Evolutionary conservation across 2,329 filamentous ascomycete species (phyloP).

Genomic region (Aspergillus puulaauensis): DNA sequence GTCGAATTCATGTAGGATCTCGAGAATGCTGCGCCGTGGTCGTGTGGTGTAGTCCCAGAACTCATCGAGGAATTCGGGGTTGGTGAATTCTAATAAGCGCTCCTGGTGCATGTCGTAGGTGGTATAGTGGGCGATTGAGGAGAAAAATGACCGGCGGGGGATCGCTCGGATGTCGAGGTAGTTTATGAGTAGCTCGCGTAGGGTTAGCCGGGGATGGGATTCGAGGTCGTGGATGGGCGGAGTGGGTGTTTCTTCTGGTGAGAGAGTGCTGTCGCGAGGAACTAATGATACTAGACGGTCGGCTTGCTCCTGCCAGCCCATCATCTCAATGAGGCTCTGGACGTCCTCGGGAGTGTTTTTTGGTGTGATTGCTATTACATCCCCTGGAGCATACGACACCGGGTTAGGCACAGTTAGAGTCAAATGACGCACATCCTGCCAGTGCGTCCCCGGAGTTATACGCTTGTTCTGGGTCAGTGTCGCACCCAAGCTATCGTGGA

Average conservation of each 20-base stretch:
- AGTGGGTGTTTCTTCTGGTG: slow-evolving; percentile 23
- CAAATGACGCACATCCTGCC: slow-evolving; percentile 91
- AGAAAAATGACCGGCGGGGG: slow-evolving; percentile 82
- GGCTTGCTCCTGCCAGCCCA: slow-evolving; percentile 74
- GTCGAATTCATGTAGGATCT: slow-evolving; percentile 87
- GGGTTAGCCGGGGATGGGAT: slow-evolving; percentile 51
- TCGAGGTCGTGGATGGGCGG: slow-evolving; percentile 38
- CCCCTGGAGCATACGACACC: slow-evolving; percentile 66
- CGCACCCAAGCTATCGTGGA: slow-evolving; percentile 58
- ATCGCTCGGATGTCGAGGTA: slow-evolving; percentile 89
- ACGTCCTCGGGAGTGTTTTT: slow-evolving; percentile 85
- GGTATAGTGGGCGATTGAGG: slow-evolving; percentile 73
- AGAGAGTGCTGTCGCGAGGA: slow-evolving; percentile 22
- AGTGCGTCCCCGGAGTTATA: slow-evolving; percentile 74
- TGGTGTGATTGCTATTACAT: slow-evolving; percentile 78
- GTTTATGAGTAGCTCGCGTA: slow-evolving; percentile 75
- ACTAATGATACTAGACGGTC: slow-evolving; percentile 65
- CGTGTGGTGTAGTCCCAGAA: slow-evolving; percentile 95
- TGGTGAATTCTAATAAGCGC: slow-evolving; percentile 78
- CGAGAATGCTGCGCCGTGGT: slow-evolving; percentile 83
- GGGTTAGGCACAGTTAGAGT: slow-evolving; percentile 52
- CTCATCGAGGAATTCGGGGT: slow-evolving; percentile 79
- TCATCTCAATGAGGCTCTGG: slow-evolving; percentile 71
- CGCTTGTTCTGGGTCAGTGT: slow-evolving; percentile 66
- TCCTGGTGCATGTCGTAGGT: slow-evolving; percentile 71